A percentile compares a stretch with the other conserved stretches of the same genome.
phyloP scores from a whole-genome alignment of 2,329 filamentous ascomycete genomes.

The Keithomyces neogunnii region DNA sequence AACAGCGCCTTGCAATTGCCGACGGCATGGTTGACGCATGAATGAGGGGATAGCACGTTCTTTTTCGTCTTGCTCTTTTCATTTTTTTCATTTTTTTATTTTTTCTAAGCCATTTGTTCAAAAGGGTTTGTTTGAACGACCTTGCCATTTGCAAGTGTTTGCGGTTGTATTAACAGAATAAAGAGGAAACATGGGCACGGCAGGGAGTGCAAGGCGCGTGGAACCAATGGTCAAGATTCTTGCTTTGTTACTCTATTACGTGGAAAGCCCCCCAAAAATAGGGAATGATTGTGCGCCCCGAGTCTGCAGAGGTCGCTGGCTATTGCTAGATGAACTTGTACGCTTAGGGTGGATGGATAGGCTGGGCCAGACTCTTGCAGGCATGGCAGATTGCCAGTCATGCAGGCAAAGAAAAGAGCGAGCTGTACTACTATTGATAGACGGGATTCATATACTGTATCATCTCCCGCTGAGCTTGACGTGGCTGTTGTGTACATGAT shows the following conservation, averaged over 20 bases:
- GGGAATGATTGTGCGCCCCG: not conserved
- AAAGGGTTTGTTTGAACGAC: not conserved
- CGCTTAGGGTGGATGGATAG: not conserved
- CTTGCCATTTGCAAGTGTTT: not conserved
- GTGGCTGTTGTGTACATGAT: too few relatives aligned
- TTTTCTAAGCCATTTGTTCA: too few relatives aligned
- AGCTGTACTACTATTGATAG: slow-evolving; percentile 21
- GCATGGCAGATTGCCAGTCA: slow-evolving; percentile 5
- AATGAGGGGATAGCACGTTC: not conserved
- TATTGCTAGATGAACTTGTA: not conserved
- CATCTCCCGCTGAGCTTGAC: not conserved
- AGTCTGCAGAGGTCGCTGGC: not conserved
- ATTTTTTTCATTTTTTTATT: too few relatives aligned
- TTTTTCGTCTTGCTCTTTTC: not conserved
- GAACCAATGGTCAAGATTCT: not conserved
- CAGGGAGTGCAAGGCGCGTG: slow-evolving; percentile 4
- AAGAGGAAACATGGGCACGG: not conserved
- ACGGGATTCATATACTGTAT: slow-evolving; percentile 6
- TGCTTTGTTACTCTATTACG: not conserved
- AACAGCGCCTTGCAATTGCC: slow-evolving; percentile 59
- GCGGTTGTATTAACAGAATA: slow-evolving; percentile 5
- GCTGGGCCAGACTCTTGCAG: not conserved
- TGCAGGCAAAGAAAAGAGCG: slow-evolving; percentile 8
- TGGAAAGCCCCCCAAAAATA: not conserved
- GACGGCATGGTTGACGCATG: slow-evolving; percentile 40